These are phyloP conservation scores for Backusella morwellensis DNA, from an alignment of 192 early-diverging fungal species.

Conservation along the genomic window DNA sequence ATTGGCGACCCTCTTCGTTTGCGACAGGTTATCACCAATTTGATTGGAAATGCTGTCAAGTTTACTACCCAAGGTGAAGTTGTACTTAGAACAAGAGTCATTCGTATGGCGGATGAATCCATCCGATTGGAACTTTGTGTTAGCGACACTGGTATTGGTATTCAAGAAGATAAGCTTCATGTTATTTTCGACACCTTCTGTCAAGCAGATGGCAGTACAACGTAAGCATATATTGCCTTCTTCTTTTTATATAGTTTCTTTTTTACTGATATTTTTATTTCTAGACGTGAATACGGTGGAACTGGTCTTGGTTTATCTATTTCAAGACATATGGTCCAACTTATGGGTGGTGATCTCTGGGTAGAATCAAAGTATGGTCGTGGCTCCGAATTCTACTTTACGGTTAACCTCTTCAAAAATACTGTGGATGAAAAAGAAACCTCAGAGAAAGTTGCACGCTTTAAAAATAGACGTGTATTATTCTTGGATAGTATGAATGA, in stretches of 20 bases:
- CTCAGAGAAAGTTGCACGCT: conserved; percentile 48
- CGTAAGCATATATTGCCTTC: conserved; percentile 23
- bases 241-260: neutral
- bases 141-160: conserved; percentile 85
- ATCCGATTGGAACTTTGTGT: conserved; percentile 68
- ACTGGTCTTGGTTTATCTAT: conserved; percentile 89
- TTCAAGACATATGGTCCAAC: conserved; percentile 68
- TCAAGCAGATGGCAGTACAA: conserved; percentile 81
- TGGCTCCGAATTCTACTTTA: conserved; percentile 80
- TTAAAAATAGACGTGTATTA: conserved; percentile 60
- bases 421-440: conserved; percentile 38
- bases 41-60: conserved; percentile 76
- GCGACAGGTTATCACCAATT: conserved; percentile 71
- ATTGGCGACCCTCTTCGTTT: conserved; percentile 67
- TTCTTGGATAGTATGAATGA: conserved; percentile 58
- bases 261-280: neutral
- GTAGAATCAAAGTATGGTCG: conserved; percentile 70
- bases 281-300: conserved; percentile 74
- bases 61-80: conserved; percentile 46
- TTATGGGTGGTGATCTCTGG: conserved; percentile 79
- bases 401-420: conserved; percentile 50
- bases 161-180: conserved; percentile 70
- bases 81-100: conserved; percentile 13
- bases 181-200: conserved; percentile 81
- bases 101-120: conserved; percentile 22